Percentiles rank a stretch among this genome's conserved stretches.
Conservation (phyloP, 192 early-diverging fungal genomes). For the Mortierella alpina region DNA sequence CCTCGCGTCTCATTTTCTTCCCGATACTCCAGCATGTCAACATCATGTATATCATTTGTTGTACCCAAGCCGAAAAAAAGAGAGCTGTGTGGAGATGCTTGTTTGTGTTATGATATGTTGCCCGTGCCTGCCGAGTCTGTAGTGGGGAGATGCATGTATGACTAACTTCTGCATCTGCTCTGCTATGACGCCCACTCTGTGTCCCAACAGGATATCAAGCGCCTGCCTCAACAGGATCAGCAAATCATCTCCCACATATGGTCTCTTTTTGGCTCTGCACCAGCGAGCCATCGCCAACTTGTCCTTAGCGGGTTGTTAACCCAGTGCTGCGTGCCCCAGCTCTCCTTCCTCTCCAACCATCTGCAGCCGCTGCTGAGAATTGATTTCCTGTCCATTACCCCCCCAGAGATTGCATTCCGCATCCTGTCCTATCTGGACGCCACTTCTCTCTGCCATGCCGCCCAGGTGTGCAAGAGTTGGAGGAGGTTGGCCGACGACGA, state of each 20-base stretch:
- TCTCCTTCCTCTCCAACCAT: constrained; percentile 81
- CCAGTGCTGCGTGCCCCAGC: constrained; percentile 87
- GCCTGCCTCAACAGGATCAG: constrained; percentile 66
- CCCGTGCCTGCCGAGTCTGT: background rate
- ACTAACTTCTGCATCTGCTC: constrained; percentile 4
- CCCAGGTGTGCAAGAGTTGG: constrained; percentile 90
- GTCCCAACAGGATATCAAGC: constrained; percentile 62
- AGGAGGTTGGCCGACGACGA: constrained; percentile 90
- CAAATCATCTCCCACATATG: constrained; percentile 76
- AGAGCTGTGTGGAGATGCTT: too few species aligned
- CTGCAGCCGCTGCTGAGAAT: constrained; percentile 81
- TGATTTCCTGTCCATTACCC: constrained; percentile 83
- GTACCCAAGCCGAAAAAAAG: too few species aligned
- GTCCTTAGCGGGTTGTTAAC: constrained; percentile 83
- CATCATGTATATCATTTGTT: too few species aligned
- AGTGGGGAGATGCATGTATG: constrained; percentile 1
- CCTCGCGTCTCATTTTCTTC: too few species aligned
- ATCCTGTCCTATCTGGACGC: constrained; percentile 95
- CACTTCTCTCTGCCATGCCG: constrained; percentile 87
- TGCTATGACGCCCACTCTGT: background rate
- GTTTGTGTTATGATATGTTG: background rate
- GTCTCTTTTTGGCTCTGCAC: constrained; percentile 75
- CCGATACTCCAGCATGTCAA: too few species aligned
- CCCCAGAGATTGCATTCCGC: constrained; percentile 84
- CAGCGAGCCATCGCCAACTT: constrained; percentile 70